Percentiles rank a stretch among this genome's conserved stretches.
These are phyloP conservation scores for Myriosclerotinia curreyana DNA, from an alignment of 2,329 filamentous ascomycete species.

Conservation along the genomic window DNA sequence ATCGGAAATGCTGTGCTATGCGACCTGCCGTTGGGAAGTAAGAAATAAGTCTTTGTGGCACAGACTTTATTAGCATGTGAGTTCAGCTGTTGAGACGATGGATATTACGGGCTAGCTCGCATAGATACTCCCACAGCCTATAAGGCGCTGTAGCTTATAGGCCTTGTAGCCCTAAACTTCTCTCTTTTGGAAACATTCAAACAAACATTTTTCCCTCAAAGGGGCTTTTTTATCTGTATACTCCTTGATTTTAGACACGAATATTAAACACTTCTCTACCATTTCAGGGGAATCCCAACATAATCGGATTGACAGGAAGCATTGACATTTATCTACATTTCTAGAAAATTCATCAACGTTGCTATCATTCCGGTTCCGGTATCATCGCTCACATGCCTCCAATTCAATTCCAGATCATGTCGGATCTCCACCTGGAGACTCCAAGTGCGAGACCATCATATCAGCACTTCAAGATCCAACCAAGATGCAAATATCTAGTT, in stretches of 20 bases:
- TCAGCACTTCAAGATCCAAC: constrained; percentile 23
- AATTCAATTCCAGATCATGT: constrained; percentile 25
- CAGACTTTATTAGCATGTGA: not conserved
- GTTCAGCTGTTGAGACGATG: not conserved
- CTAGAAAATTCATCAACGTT: not conserved
- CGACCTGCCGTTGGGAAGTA: not conserved
- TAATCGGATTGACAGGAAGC: too few species aligned
- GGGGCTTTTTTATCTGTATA: not conserved
- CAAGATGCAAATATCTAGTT: constrained; percentile 22
- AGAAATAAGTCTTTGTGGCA: not conserved
- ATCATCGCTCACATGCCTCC: constrained; percentile 16
- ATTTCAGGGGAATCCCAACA: too few species aligned
- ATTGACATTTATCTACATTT: not conserved
- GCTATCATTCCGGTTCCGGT: too few species aligned
- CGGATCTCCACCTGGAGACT: constrained; percentile 27
- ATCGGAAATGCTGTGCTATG: not conserved
- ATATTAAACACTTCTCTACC: too few species aligned
- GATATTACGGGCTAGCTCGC: not conserved
- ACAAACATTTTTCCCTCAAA: not conserved
- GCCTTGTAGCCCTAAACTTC: not conserved
- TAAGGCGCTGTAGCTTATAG: not conserved
- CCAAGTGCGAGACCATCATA: constrained; percentile 23
- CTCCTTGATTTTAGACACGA: not conserved
- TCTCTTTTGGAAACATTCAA: not conserved
- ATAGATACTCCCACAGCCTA: not conserved